A percentile compares a stretch with the other conserved stretches of the same genome.
phyloP scores from a whole-genome alignment of 2,329 filamentous ascomycete species.

The Ceratocystis destructans region DNA sequence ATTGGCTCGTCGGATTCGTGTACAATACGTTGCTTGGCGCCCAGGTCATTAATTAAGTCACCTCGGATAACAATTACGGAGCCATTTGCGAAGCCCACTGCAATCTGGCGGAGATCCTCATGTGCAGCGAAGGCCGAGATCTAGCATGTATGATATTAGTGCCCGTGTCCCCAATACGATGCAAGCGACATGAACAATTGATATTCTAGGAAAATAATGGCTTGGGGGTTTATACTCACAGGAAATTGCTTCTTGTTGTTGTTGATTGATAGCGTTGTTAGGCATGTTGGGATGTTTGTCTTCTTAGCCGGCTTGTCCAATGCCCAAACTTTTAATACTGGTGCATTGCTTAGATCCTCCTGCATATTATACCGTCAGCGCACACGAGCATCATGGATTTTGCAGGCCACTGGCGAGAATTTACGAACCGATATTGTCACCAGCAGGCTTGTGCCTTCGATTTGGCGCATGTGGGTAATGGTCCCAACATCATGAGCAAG shows the following conservation, averaged over 20 bases:
- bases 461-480: slow-evolving; percentile 84
- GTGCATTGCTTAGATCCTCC: slow-evolving; percentile 79
- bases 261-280: slow-evolving; percentile 72
- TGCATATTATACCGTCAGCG: slow-evolving; percentile 24
- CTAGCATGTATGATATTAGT: slow-evolving; percentile 27
- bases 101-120: slow-evolving; percentile 80
- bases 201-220: not conserved
- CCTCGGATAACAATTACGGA: slow-evolving; percentile 86
- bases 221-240: slow-evolving; percentile 32
- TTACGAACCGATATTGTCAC: slow-evolving; percentile 55
- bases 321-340: slow-evolving; percentile 92
- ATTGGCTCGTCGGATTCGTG: slow-evolving; percentile 95
- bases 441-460: slow-evolving; percentile 73
- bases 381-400: not conserved
- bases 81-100: slow-evolving; percentile 90
- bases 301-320: slow-evolving; percentile 90
- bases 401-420: not conserved
- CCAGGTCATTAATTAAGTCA: slow-evolving; percentile 87
- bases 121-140: slow-evolving; percentile 81
- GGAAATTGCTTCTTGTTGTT: slow-evolving; percentile 89
- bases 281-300: slow-evolving; percentile 73
- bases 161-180: not conserved
- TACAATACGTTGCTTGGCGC: slow-evolving; percentile 83
- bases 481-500: slow-evolving; percentile 67
- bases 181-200: no score